phyloP scores from a whole-genome alignment of 1,284 basidiomycete genomes.

The Meripilus lineatus region DNA sequence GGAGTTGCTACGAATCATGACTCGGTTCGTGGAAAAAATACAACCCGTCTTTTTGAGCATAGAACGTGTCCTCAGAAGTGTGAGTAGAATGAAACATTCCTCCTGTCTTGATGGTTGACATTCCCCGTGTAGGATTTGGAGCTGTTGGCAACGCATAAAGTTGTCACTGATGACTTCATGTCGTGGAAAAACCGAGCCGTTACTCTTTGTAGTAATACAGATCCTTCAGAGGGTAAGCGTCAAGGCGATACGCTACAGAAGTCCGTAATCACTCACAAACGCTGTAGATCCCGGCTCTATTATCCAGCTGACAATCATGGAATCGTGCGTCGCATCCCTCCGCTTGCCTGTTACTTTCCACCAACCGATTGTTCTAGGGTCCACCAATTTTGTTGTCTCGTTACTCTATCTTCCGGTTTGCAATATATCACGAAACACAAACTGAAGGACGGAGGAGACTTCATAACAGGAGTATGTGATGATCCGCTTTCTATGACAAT shows the following conservation, averaged over 20 bases:
- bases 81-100: slow-evolving; percentile 7
- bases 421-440: slow-evolving; percentile 21
- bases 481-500: background rate
- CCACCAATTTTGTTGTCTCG: slow-evolving; percentile 28
- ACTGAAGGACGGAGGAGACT: slow-evolving; percentile 16
- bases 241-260: background rate
- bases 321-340: slow-evolving; percentile 18
- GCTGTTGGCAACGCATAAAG: background rate
- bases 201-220: background rate
- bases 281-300: background rate
- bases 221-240: background rate
- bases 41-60: slow-evolving; percentile 7
- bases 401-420: slow-evolving; percentile 29
- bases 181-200: no score
- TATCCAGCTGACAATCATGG: slow-evolving; percentile 18
- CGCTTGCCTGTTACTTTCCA: background rate
- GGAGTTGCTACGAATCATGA: slow-evolving; percentile 28
- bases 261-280: background rate
- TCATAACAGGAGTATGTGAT: slow-evolving; percentile 15
- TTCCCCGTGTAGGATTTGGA: slow-evolving; percentile 5
- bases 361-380: slow-evolving; percentile 15
- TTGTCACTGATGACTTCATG: background rate
- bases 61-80: slow-evolving; percentile 8
- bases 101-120: background rate
- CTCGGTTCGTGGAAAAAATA: slow-evolving; percentile 23